phyloP scores from a whole-genome alignment of 2,329 filamentous ascomycete species.

The Fusarium aywerte region DNA sequence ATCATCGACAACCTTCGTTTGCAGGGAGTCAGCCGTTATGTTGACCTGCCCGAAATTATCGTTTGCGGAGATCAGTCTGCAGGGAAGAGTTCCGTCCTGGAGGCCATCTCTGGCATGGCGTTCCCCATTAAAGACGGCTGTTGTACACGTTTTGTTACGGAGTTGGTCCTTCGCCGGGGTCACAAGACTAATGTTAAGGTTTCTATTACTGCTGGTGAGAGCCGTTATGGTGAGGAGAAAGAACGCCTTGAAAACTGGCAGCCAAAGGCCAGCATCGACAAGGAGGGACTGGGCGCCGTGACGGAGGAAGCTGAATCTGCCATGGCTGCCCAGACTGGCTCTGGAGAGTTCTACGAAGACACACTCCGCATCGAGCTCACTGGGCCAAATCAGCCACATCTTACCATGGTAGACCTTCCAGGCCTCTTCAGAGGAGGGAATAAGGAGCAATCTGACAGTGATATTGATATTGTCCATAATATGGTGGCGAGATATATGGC shows the following conservation, averaged over 20 bases:
- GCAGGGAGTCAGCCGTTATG: conserved; percentile 51
- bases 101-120: conserved; percentile 69
- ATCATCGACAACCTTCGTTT: conserved; percentile 52
- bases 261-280: conserved; percentile 39
- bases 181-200: conserved; percentile 49
- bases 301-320: conserved; percentile 54
- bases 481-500: conserved; percentile 68
- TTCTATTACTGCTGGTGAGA: conserved; percentile 43
- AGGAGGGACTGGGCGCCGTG: conserved; percentile 43
- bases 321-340: conserved; percentile 60
- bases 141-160: conserved; percentile 71
- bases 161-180: conserved; percentile 63
- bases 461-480: conserved; percentile 57
- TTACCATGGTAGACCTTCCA: conserved; percentile 70
- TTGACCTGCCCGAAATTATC: conserved; percentile 59
- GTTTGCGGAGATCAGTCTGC: conserved; percentile 70
- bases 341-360: conserved; percentile 58
- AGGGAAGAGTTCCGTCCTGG: conserved; percentile 72
- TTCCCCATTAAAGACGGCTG: conserved; percentile 69
- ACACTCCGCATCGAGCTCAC: conserved; percentile 61
- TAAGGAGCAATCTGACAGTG: conserved; percentile 58
- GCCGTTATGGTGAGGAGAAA: background rate
- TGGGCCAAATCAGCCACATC: conserved; percentile 60
- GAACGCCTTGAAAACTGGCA: background rate
- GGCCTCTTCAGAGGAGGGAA: conserved; percentile 57